These are phyloP conservation scores for Phellinidium pouzarii DNA, from an alignment of 1,284 basidiomycete species.

Conservation along the genomic window DNA sequence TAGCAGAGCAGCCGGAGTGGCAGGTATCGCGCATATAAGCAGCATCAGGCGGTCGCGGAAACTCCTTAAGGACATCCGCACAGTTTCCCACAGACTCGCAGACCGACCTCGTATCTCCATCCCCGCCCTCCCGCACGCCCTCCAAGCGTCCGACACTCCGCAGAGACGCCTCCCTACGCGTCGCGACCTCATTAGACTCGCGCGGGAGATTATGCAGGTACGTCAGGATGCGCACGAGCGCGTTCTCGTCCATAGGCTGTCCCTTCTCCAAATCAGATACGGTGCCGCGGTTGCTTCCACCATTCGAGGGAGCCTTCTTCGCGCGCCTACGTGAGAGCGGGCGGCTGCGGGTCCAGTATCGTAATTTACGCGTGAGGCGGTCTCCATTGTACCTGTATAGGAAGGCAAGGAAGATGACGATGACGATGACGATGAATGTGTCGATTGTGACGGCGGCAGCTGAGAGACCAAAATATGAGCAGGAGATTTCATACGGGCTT, in stretches of 20 bases:
- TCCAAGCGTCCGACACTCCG: background rate
- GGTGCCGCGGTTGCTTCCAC: no score
- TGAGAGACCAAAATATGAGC: background rate
- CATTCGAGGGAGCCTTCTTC: no score
- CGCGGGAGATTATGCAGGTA: constrained; percentile 5
- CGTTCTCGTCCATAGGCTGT: background rate
- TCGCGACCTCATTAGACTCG: background rate
- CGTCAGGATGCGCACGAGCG: constrained; percentile 2
- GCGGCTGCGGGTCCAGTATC: background rate
- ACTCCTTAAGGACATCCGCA: constrained; percentile 5
- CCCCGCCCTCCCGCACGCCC: background rate
- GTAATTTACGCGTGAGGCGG: background rate
- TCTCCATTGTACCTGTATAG: background rate
- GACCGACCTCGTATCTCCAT: background rate
- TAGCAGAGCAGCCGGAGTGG: no score
- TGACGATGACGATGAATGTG: background rate
- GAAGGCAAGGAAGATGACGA: background rate
- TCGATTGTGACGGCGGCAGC: constrained; percentile 1
- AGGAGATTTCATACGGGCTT: background rate
- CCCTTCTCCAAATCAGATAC: constrained; percentile 8
- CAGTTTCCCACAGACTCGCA: background rate
- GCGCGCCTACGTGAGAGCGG: background rate
- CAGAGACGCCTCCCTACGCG: constrained; percentile 2
- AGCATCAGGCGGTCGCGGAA: constrained; percentile 5
- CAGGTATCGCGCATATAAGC: background rate